A percentile compares a stretch with the other conserved stretches of the same genome.
phyloP scores from a whole-genome alignment of 2,329 filamentous ascomycete species.

The Trichoderma pleuroti region DNA sequence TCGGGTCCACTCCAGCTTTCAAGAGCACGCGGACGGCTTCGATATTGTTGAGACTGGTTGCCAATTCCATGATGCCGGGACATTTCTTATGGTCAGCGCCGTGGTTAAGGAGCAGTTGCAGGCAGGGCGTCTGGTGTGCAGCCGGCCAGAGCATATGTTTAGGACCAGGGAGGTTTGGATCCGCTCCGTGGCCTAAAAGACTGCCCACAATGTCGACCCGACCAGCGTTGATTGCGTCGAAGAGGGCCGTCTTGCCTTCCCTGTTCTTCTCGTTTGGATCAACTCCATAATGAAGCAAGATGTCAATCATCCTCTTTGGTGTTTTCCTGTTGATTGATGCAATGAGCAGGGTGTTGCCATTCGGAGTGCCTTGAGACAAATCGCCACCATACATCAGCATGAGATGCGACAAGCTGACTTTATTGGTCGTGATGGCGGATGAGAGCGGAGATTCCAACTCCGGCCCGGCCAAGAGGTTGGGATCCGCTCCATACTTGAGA shows the following conservation, averaged over 20 bases:
- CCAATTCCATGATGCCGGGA: slow-evolving; percentile 62
- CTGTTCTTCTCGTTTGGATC: slow-evolving; percentile 57
- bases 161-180: slow-evolving; percentile 65
- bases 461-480: slow-evolving; percentile 48
- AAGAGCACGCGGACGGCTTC: slow-evolving; percentile 58
- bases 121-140: slow-evolving; percentile 54
- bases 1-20: slow-evolving; percentile 57
- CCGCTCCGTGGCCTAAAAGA: slow-evolving; percentile 54
- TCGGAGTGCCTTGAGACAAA: slow-evolving; percentile 49
- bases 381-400: slow-evolving; percentile 61
- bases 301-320: slow-evolving; percentile 52
- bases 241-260: slow-evolving; percentile 61
- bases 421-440: slow-evolving; percentile 48
- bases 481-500: slow-evolving; percentile 62
- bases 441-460: slow-evolving; percentile 55
- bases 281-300: slow-evolving; percentile 58
- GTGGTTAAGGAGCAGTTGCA: slow-evolving; percentile 55
- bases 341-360: slow-evolving; percentile 60
- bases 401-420: slow-evolving; percentile 55
- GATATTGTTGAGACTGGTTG: slow-evolving; percentile 59
- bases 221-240: slow-evolving; percentile 55
- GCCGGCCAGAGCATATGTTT: slow-evolving; percentile 68
- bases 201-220: slow-evolving; percentile 54
- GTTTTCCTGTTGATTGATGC: slow-evolving; percentile 57
- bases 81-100: slow-evolving; percentile 59